A percentile compares a stretch with the other conserved stretches of the same genome.
phyloP scores from a whole-genome alignment of 352 stramenopile species.

The Phytophthora parvispora region DNA sequence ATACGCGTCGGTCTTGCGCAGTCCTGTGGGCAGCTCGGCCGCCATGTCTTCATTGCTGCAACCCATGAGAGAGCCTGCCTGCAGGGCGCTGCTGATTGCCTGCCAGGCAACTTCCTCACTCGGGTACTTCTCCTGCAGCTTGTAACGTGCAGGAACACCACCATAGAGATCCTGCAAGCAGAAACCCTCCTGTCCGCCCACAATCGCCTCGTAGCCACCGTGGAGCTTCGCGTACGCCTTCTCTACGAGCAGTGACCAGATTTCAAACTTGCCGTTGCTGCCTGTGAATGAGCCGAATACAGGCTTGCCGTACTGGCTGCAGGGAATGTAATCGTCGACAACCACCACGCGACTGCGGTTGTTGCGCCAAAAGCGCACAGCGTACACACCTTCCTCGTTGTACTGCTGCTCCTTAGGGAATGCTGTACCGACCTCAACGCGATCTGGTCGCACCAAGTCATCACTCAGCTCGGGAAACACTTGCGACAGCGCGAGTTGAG shows the following conservation, averaged over 20 bases:
- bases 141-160: constrained; percentile 73
- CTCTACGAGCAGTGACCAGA: constrained; percentile 95
- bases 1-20: constrained; percentile 80
- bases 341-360: constrained; percentile 87
- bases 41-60: constrained; percentile 79
- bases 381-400: constrained; percentile 91
- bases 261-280: constrained; percentile 88
- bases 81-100: constrained; percentile 49
- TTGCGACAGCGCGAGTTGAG: constrained; percentile 77
- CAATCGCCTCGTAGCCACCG: constrained; percentile 91
- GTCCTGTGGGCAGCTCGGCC: constrained; percentile 65
- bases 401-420: constrained; percentile 87
- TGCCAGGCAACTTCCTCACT: constrained; percentile 73
- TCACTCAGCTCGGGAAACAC: constrained; percentile 73
- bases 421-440: constrained; percentile 58
- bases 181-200: constrained; percentile 88
- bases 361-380: constrained; percentile 88
- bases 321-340: constrained; percentile 89
- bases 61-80: constrained; percentile 74
- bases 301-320: constrained; percentile 83
- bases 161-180: constrained; percentile 84
- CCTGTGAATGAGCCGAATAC: constrained; percentile 89
- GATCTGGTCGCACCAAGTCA: constrained; percentile 68
- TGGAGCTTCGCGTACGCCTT: constrained; percentile 97
- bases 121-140: constrained; percentile 70